These are phyloP conservation scores for Citropsis articulata DNA, from an alignment of 345 rosid genomes.

Conservation along the genomic window DNA sequence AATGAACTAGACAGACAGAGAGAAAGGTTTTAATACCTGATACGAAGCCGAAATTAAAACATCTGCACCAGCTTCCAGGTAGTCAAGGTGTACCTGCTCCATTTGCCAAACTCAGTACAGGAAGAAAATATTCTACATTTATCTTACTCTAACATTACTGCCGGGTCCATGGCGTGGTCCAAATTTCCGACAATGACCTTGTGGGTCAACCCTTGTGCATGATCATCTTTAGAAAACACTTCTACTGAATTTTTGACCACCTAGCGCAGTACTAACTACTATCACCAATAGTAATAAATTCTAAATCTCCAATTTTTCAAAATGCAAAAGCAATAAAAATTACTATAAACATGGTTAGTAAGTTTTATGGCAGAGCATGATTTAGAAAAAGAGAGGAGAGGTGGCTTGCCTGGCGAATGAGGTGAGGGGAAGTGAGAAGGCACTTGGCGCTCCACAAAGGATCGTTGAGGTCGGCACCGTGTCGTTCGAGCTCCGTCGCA, in stretches of 20 bases:
- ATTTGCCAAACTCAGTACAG: constrained; percentile 19
- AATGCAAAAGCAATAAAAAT: not conserved
- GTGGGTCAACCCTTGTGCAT: not conserved
- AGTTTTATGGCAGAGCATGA: too few relatives aligned
- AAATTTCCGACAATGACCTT: not conserved
- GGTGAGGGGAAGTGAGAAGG: constrained; percentile 66
- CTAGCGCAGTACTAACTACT: not conserved
- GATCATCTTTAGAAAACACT: not conserved
- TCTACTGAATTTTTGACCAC: not conserved
- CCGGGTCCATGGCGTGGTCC: not conserved
- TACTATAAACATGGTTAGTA: not conserved
- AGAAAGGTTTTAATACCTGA: constrained; percentile 42
- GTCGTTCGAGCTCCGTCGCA: constrained; percentile 81
- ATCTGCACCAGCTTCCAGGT: constrained; percentile 91
- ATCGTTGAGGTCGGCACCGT: constrained; percentile 79
- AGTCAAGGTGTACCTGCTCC: constrained; percentile 72
- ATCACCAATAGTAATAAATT: not conserved
- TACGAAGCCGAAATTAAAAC: constrained; percentile 66
- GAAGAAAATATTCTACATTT: constrained; percentile 1
- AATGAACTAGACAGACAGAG: not conserved
- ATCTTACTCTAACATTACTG: not conserved
- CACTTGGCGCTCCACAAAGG: constrained; percentile 90
- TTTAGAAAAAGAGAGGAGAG: constrained; percentile 4
- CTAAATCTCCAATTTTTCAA: not conserved
- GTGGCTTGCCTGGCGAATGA: constrained; percentile 47